These are phyloP conservation scores for Beauveria scarabaeidicola DNA, from an alignment of 2,329 filamentous ascomycete species.

Conservation along the genomic window DNA sequence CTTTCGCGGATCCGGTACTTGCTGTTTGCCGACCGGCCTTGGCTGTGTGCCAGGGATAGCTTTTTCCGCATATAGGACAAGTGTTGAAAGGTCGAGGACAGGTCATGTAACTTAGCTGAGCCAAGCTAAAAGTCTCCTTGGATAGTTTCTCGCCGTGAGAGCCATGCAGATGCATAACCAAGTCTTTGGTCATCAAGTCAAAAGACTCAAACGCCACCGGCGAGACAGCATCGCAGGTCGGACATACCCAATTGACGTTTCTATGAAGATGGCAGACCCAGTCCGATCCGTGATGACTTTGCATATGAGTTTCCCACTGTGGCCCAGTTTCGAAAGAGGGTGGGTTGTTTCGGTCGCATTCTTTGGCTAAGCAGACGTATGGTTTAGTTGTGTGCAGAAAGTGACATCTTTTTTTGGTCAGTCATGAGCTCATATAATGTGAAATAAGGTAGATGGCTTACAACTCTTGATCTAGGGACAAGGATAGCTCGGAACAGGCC, in stretches of 20 bases:
- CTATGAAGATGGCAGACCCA: not conserved
- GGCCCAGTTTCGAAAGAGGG: not conserved
- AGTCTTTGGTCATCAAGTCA: not conserved
- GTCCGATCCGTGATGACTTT: not conserved
- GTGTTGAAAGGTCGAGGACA: not conserved
- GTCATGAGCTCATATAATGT: no score
- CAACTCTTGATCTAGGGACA: not conserved
- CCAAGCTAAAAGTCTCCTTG: not conserved
- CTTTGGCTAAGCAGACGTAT: not conserved
- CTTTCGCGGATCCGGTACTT: no score
- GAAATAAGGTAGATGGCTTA: not conserved
- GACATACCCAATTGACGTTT: not conserved
- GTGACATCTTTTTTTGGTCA: not conserved
- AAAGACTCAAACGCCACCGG: not conserved
- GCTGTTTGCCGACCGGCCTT: no score
- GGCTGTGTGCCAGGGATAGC: not conserved
- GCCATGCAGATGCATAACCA: not conserved
- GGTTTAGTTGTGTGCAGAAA: not conserved
- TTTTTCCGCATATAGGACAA: not conserved
- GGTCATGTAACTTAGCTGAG: not conserved
- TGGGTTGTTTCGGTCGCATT: not conserved
- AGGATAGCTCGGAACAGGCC: not conserved
- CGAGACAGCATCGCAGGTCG: not conserved
- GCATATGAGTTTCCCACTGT: not conserved
- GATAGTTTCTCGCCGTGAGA: not conserved